These are phyloP conservation scores for Magnaporthiopsis incrustans DNA, from an alignment of 2,329 filamentous ascomycete genomes.

Conservation along the genomic window DNA sequence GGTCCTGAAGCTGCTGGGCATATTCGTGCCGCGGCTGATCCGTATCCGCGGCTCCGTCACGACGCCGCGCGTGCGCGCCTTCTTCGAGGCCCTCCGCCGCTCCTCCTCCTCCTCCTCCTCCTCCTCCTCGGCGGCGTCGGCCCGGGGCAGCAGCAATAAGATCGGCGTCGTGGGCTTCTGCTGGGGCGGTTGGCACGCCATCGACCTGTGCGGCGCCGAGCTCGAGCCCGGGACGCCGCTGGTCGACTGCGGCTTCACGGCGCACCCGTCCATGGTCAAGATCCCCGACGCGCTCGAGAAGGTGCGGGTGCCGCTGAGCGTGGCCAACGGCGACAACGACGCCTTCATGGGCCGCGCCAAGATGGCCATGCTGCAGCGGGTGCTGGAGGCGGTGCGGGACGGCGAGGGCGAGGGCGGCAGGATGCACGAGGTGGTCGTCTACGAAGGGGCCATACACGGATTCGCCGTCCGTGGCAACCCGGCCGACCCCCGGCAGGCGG, in stretches of 20 bases:
- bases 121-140: not conserved
- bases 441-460: constrained; percentile 31
- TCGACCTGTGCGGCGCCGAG: constrained; percentile 31
- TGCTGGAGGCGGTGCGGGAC: constrained; percentile 19
- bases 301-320: constrained; percentile 33
- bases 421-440: constrained; percentile 27
- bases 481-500: constrained; percentile 24
- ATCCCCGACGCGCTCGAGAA: constrained; percentile 39
- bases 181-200: constrained; percentile 51
- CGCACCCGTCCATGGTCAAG: constrained; percentile 40
- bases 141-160: constrained; percentile 18
- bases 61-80: constrained; percentile 26
- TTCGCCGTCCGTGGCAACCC: constrained; percentile 29
- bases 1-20: not conserved
- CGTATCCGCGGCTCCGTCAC: constrained; percentile 22
- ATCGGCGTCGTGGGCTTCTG: constrained; percentile 53
- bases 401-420: constrained; percentile 12
- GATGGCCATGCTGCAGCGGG: constrained; percentile 24
- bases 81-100: constrained; percentile 27
- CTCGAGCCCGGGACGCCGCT: constrained; percentile 23
- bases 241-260: constrained; percentile 43
- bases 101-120: not conserved
- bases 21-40: constrained; percentile 23
- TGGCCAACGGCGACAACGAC: constrained; percentile 39
- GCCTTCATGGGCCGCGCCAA: constrained; percentile 25